Percentiles rank a stretch among this genome's conserved stretches.
Conservation (phyloP, 192 early-diverging fungal genomes). For the Anaeromyces robustus region DNA sequence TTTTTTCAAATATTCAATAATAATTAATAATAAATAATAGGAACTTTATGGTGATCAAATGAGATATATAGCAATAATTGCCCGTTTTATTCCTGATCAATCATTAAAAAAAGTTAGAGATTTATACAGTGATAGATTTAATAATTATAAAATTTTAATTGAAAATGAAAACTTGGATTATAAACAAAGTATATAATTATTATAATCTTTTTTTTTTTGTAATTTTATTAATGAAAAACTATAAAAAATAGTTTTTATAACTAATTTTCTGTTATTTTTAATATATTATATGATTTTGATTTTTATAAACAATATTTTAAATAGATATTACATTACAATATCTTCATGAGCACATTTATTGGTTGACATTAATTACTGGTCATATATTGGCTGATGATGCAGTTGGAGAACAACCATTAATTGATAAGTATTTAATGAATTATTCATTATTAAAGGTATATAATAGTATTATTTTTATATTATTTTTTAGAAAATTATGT, state of each 20-base stretch:
- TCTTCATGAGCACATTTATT: slow-evolving; percentile 54
- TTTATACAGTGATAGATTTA: slow-evolving; percentile 29
- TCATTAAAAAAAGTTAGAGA: slow-evolving; percentile 25
- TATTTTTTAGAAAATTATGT: slow-evolving; percentile 1
- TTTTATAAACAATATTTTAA: not conserved
- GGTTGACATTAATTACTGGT: slow-evolving; percentile 51
- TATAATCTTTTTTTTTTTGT: slow-evolving; percentile 6
- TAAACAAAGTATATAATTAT: slow-evolving; percentile 6
- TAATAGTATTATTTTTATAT: not conserved
- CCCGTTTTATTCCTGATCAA: slow-evolving; percentile 34
- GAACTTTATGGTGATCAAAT: slow-evolving; percentile 61
- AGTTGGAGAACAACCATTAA: slow-evolving; percentile 47
- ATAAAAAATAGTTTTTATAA: too few species aligned
- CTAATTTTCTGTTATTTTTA: slow-evolving; percentile 4
- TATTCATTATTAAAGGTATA: slow-evolving; percentile 19
- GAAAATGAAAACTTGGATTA: slow-evolving; percentile 12
- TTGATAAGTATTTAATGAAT: slow-evolving; percentile 43
- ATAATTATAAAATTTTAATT: slow-evolving; percentile 27
- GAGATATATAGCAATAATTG: slow-evolving; percentile 40
- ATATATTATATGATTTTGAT: slow-evolving; percentile 2
- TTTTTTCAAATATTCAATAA: too few species aligned
- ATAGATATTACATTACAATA: not conserved
- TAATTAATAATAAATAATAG: slow-evolving; percentile 1
- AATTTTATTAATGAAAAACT: too few species aligned
- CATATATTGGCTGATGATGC: slow-evolving; percentile 52